phyloP scores from a whole-genome alignment of 352 stramenopile species.

The Pythium diclinum region DNA sequence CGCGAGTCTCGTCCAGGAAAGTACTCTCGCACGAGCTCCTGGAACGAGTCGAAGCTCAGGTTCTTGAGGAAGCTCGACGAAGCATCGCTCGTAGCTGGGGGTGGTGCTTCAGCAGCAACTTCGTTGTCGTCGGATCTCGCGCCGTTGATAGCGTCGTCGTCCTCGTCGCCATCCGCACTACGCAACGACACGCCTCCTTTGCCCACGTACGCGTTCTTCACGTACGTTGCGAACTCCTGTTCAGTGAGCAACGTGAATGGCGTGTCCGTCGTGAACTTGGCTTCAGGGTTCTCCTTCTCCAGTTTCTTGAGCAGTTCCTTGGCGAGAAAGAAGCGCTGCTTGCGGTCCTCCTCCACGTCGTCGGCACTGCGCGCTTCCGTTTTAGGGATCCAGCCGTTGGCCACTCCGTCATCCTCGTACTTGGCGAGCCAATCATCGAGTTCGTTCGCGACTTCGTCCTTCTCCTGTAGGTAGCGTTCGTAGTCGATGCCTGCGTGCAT shows the following conservation, averaged over 20 bases:
- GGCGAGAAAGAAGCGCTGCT: slow-evolving; percentile 48
- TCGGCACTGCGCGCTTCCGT: slow-evolving; percentile 24
- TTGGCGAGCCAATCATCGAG: slow-evolving; percentile 40
- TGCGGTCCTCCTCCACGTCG: slow-evolving; percentile 31
- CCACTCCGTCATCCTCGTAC: slow-evolving; percentile 17
- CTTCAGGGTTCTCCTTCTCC: slow-evolving; percentile 33
- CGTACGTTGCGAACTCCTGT: slow-evolving; percentile 44
- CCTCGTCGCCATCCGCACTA: not conserved
- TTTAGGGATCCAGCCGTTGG: slow-evolving; percentile 22
- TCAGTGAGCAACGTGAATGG: slow-evolving; percentile 55
- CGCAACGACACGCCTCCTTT: not conserved
- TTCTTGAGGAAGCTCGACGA: not conserved
- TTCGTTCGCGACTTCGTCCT: slow-evolving; percentile 32
- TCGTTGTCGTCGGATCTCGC: not conserved
- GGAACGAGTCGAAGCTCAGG: not conserved
- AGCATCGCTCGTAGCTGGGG: not conserved
- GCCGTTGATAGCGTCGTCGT: not conserved
- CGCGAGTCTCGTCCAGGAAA: not conserved
- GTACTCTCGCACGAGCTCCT: slow-evolving; percentile 2
- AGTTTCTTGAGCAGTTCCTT: slow-evolving; percentile 41
- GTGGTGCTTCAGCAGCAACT: not conserved
- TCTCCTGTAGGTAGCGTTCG: slow-evolving; percentile 44
- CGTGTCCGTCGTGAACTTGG: slow-evolving; percentile 39
- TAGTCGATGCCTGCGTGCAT: slow-evolving; percentile 29
- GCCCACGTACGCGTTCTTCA: slow-evolving; percentile 32